phyloP scores from a whole-genome alignment of 2,329 filamentous ascomycete species.

The Microcyclosporella mali region DNA sequence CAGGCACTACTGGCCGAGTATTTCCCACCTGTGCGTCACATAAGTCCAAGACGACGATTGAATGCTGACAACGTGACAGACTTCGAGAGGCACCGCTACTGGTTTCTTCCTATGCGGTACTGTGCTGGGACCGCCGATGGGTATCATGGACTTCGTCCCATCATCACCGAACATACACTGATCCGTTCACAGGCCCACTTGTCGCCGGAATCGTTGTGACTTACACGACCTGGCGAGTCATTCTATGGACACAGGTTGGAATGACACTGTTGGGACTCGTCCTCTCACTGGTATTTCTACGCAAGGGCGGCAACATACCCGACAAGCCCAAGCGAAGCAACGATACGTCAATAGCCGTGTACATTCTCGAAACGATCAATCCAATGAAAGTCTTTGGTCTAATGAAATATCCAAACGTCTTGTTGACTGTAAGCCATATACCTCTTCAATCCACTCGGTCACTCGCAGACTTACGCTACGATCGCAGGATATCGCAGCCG shows the following conservation, averaged over 20 bases:
- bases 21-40: slow-evolving; percentile 43
- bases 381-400: slow-evolving; percentile 56
- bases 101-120: slow-evolving; percentile 63
- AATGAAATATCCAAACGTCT: slow-evolving; percentile 60
- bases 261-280: slow-evolving; percentile 54
- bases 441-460: not conserved
- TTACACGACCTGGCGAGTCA: slow-evolving; percentile 63
- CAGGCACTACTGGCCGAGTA: slow-evolving; percentile 57
- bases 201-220: slow-evolving; percentile 69
- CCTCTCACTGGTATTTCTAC: slow-evolving; percentile 56
- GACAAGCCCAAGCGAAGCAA: slow-evolving; percentile 1
- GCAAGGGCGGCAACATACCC: slow-evolving; percentile 48
- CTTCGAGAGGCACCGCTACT: slow-evolving; percentile 57
- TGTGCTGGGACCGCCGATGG: slow-evolving; percentile 62
- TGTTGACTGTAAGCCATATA: slow-evolving; percentile 42
- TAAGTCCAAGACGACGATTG: not conserved
- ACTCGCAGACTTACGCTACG: too few relatives aligned
- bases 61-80: not conserved
- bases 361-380: slow-evolving; percentile 60
- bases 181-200: slow-evolving; percentile 50
- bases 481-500: slow-evolving; percentile 50
- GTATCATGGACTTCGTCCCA: slow-evolving; percentile 32
- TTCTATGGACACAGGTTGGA: slow-evolving; percentile 68
- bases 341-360: slow-evolving; percentile 33
- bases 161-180: too few relatives aligned